Conservation (phyloP, 148 eudicot genomes). For the Heliosperma pusillum region DNA sequence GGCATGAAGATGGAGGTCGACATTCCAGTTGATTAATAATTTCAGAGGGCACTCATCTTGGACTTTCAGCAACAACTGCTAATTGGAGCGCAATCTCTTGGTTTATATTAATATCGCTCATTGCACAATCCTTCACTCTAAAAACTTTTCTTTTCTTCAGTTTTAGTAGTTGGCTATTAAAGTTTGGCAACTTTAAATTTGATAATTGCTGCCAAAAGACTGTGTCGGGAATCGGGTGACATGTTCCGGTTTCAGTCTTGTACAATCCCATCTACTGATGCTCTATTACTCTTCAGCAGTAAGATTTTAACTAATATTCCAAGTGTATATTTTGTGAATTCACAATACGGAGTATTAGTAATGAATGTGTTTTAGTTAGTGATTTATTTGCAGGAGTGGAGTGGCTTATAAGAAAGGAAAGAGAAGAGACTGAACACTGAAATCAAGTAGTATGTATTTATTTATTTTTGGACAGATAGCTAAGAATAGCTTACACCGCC, state of each 20-base stretch:
- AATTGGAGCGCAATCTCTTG: neutral
- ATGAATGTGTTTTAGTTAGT: neutral
- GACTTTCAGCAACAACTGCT: neutral
- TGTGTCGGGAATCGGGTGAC: neutral
- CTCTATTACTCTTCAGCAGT: neutral
- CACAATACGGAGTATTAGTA: neutral
- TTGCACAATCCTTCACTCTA: neutral
- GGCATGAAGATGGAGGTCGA: conserved; percentile 43
- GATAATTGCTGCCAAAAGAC: neutral
- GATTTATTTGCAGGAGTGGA: too few species aligned
- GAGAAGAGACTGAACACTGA: too few species aligned
- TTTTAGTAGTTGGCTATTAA: neutral
- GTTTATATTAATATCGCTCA: too few species aligned
- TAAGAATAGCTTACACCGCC: too few species aligned
- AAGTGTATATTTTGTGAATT: neutral
- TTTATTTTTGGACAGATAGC: too few species aligned
- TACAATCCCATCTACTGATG: conserved; percentile 9
- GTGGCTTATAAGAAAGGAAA: too few species aligned
- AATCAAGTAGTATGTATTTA: too few species aligned
- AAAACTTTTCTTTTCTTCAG: neutral
- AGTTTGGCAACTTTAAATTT: neutral
- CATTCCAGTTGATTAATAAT: conserved; percentile 33
- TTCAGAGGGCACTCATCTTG: neutral
- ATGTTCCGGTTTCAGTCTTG: neutral
- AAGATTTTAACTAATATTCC: neutral